phyloP scores from a whole-genome alignment of 345 rosid species.

The Populus alba region DNA sequence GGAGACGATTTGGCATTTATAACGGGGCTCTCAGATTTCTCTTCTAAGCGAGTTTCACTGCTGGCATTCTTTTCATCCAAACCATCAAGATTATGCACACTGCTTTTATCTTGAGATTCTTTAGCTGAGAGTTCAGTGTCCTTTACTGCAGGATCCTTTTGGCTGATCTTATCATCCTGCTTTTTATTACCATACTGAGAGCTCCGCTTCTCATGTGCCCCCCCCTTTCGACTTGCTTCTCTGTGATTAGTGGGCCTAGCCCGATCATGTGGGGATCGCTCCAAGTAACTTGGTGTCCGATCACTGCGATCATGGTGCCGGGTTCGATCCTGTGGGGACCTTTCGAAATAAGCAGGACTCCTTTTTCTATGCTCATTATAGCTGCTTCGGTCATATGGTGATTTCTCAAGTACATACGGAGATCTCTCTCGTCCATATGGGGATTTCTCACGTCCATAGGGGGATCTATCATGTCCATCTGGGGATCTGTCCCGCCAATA shows the following conservation, averaged over 20 bases:
- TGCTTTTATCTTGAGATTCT: conserved; percentile 59
- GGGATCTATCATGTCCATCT: conserved; percentile 16
- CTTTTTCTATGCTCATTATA: conserved; percentile 65
- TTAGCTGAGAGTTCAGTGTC: conserved; percentile 39
- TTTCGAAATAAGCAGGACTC: conserved; percentile 70
- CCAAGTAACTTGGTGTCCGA: conserved; percentile 50
- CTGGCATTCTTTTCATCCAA: conserved; percentile 46
- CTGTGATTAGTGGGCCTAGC: conserved; percentile 41
- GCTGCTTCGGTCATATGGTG: conserved; percentile 70
- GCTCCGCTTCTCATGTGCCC: conserved; percentile 53
- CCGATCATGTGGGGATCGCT: conserved; percentile 62
- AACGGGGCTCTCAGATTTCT: conserved; percentile 41
- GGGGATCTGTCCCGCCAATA: conserved; percentile 25
- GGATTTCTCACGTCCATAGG: conserved; percentile 32
- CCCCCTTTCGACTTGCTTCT: conserved; percentile 59
- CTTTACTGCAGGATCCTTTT: conserved; percentile 45
- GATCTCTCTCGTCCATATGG: conserved; percentile 43
- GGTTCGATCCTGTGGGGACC: conserved; percentile 57
- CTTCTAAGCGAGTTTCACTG: conserved; percentile 51
- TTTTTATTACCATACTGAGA: conserved; percentile 44
- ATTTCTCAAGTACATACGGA: conserved; percentile 52
- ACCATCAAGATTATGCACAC: conserved; percentile 26
- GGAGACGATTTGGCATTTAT: conserved; percentile 44
- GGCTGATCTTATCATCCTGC: conserved; percentile 55
- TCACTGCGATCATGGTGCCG: conserved; percentile 64